These are phyloP conservation scores for Penicillium soppii DNA, from an alignment of 495 filamentous ascomycete species.

Conservation along the genomic window DNA sequence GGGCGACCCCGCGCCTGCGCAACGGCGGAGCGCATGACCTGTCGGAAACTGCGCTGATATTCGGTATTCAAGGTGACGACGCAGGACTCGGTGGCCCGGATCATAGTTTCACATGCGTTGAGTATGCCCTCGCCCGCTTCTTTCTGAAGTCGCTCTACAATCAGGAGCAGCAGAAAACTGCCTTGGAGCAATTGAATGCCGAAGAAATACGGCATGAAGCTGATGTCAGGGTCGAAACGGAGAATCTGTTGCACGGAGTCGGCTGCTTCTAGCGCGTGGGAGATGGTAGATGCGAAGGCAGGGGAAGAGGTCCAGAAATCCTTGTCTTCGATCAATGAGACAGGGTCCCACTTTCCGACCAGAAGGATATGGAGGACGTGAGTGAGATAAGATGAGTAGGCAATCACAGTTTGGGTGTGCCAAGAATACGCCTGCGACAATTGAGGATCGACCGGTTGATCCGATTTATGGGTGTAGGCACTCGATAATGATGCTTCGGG, in stretches of 20 bases:
- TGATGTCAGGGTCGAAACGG: conserved; percentile 80
- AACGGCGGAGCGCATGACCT: conserved; percentile 79
- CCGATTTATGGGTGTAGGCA: conserved; percentile 23
- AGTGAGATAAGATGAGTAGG: conserved; percentile 86
- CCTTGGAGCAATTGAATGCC: conserved; percentile 83
- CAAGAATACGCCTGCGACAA: conserved; percentile 55
- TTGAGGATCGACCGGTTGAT: conserved; percentile 44
- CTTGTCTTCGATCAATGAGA: conserved; percentile 81
- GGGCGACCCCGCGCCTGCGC: conserved; percentile 73
- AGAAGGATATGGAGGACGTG: conserved; percentile 82
- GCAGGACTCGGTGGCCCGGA: conserved; percentile 81
- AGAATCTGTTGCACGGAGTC: conserved; percentile 80
- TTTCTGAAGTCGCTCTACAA: conserved; percentile 78
- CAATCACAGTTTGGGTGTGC: conserved; percentile 82
- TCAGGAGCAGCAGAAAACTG: conserved; percentile 76
- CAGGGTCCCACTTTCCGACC: conserved; percentile 85
- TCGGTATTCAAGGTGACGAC: conserved; percentile 83
- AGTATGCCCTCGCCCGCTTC: conserved; percentile 78
- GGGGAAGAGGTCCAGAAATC: conserved; percentile 86
- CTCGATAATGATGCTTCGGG: conserved; percentile 26
- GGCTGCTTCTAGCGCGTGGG: conserved; percentile 75
- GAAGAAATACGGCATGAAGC: conserved; percentile 90
- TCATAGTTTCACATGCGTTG: conserved; percentile 82
- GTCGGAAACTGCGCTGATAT: conserved; percentile 82
- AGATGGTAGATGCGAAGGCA: conserved; percentile 76